These are phyloP conservation scores for Lathyrus tuberosus DNA, from an alignment of 306 rosid genomes.

Conservation along the genomic window DNA sequence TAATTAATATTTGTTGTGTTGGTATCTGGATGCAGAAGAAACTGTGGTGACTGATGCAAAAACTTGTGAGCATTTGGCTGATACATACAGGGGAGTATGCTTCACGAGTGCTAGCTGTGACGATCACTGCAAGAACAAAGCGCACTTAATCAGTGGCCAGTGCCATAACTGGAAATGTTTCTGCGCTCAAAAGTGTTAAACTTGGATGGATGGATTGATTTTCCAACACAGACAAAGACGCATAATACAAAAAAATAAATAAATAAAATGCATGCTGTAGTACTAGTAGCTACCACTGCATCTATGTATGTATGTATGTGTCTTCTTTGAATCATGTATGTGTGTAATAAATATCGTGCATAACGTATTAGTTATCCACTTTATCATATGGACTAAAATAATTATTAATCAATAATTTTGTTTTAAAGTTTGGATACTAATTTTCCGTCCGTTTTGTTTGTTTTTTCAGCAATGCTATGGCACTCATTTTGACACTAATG, in stretches of 20 bases:
- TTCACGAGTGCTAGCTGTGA: constrained; percentile 12
- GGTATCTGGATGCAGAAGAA: neutral
- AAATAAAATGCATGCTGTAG: neutral
- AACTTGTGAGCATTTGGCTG: constrained; percentile 9
- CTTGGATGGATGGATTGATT: neutral
- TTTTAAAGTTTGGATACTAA: no score
- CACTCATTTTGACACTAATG: no score
- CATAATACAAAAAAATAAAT: neutral
- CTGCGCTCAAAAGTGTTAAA: constrained; percentile 14
- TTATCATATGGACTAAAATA: no score
- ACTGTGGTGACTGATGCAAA: neutral
- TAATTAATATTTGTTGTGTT: no score
- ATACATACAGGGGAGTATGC: constrained; percentile 16
- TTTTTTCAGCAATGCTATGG: no score
- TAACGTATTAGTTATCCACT: no score
- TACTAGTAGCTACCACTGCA: no score
- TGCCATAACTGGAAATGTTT: neutral
- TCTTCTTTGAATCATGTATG: no score
- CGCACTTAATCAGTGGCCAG: neutral
- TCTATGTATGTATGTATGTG: no score
- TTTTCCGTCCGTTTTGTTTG: no score
- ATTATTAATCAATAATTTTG: no score
- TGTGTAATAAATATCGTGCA: no score
- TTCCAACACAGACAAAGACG: neutral
- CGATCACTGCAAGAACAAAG: constrained; percentile 15